Conservation (phyloP, 352 stramenopile genomes). For the Pythium folliculosum region DNA sequence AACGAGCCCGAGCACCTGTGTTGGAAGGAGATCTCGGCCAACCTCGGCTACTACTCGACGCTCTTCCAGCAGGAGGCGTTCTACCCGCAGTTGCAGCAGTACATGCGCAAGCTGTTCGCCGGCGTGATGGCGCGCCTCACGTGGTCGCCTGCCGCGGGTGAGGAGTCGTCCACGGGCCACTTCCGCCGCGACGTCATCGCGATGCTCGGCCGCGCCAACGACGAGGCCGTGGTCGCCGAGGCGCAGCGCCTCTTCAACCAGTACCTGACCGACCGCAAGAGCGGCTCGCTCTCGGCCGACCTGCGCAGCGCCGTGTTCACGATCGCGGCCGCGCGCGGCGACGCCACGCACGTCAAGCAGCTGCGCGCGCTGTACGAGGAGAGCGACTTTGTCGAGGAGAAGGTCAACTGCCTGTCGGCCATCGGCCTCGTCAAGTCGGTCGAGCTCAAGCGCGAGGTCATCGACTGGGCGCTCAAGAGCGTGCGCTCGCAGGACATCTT, state of each 20-base stretch:
- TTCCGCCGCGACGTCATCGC: slow-evolving; percentile 76
- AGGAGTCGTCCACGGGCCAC: slow-evolving; percentile 51
- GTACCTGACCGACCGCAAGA: slow-evolving; percentile 58
- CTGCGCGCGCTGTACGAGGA: slow-evolving; percentile 66
- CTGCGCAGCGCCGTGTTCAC: slow-evolving; percentile 68
- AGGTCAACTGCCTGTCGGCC: slow-evolving; percentile 75
- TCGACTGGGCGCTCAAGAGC: slow-evolving; percentile 64
- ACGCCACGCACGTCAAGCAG: slow-evolving; percentile 42
- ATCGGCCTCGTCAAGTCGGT: slow-evolving; percentile 64
- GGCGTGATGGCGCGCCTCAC: slow-evolving; percentile 55
- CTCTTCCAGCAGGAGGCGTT: slow-evolving; percentile 66
- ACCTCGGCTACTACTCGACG: slow-evolving; percentile 59
- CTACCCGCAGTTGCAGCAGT: slow-evolving; percentile 60
- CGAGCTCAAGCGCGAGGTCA: slow-evolving; percentile 61
- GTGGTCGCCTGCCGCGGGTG: slow-evolving; percentile 42
- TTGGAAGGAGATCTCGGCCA: slow-evolving; percentile 79
- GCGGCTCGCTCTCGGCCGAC: slow-evolving; percentile 48
- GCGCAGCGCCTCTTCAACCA: slow-evolving; percentile 53
- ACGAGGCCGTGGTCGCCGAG: slow-evolving; percentile 50
- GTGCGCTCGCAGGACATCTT: slow-evolving; percentile 87
- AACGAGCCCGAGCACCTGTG: slow-evolving; percentile 68
- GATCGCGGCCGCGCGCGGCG: slow-evolving; percentile 48
- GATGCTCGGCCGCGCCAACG: slow-evolving; percentile 65
- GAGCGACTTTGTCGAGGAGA: slow-evolving; percentile 82
- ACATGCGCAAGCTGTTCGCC: slow-evolving; percentile 62